Evolutionary conservation across 2,329 filamentous ascomycete species (phyloP).

Genomic region (Fusarium penzigii): DNA sequence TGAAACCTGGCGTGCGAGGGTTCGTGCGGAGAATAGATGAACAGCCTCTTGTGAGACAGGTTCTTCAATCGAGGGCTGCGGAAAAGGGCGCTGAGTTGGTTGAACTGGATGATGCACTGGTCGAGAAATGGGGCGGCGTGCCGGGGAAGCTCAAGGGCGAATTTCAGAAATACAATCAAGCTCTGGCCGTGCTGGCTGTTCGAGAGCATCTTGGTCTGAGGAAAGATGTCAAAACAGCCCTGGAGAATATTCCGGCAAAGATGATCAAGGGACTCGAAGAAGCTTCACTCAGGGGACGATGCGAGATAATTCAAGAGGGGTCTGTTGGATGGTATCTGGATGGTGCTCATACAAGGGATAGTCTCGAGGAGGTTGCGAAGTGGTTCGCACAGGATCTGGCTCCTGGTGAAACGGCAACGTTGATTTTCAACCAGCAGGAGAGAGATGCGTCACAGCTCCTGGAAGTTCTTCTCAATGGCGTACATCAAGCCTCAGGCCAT

Average conservation of each 20-base stretch:
- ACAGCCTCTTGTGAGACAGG: conserved; percentile 43
- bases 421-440: conserved; percentile 94
- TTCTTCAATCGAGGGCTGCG: conserved; percentile 59
- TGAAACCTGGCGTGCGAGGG: conserved; percentile 60
- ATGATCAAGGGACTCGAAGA: conserved; percentile 66
- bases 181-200: conserved; percentile 57
- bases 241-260: conserved; percentile 34
- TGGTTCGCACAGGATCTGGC: conserved; percentile 69
- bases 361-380: conserved; percentile 70
- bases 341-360: conserved; percentile 85
- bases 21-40: conserved; percentile 36
- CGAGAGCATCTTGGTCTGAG: conserved; percentile 53
- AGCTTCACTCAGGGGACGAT: conserved; percentile 73
- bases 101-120: conserved; percentile 41
- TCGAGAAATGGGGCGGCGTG: conserved; percentile 45
- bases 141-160: conserved; percentile 45
- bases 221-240: conserved; percentile 17
- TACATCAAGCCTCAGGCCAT: conserved; percentile 42
- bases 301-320: conserved; percentile 62
- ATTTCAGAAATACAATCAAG: conserved; percentile 62
- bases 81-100: conserved; percentile 54
- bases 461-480: conserved; percentile 58
- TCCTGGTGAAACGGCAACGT: conserved; percentile 41
- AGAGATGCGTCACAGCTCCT: conserved; percentile 72
- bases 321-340: conserved; percentile 77